Conservation (phyloP, 2,329 filamentous ascomycete genomes). For the Fusarium sp. region DNA sequence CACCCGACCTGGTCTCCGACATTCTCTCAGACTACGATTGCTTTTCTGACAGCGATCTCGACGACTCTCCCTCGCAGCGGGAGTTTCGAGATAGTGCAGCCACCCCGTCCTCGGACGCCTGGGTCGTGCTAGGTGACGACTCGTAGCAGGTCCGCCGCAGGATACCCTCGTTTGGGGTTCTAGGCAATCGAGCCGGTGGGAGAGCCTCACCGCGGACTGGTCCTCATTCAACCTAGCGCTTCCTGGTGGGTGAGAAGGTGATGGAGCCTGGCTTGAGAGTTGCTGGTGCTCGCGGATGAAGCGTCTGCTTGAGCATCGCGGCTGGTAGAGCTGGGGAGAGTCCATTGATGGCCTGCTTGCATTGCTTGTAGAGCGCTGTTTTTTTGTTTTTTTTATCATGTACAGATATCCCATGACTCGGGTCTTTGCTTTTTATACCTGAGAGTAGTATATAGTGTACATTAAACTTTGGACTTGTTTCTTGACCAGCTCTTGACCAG, state of each 20-base stretch:
- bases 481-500: background rate
- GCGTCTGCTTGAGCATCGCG: slow-evolving; percentile 41
- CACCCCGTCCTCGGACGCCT: slow-evolving; percentile 47
- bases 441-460: slow-evolving; percentile 18
- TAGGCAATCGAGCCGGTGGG: slow-evolving; percentile 39
- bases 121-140: slow-evolving; percentile 58
- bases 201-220: slow-evolving; percentile 51
- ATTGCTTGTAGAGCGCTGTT: slow-evolving; percentile 35
- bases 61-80: slow-evolving; percentile 46
- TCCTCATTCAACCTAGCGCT: slow-evolving; percentile 46
- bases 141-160: slow-evolving; percentile 55
- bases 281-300: slow-evolving; percentile 41
- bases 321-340: slow-evolving; percentile 2
- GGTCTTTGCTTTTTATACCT: slow-evolving; percentile 7
- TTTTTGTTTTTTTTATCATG: slow-evolving; percentile 22
- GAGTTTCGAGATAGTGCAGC: slow-evolving; percentile 46
- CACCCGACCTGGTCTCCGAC: slow-evolving; percentile 49
- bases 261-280: background rate
- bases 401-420: slow-evolving; percentile 7
- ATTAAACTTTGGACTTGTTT: slow-evolving; percentile 2
- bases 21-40: slow-evolving; percentile 50
- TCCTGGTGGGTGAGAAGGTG: slow-evolving; percentile 27
- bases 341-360: slow-evolving; percentile 33
- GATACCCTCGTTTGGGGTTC: slow-evolving; percentile 45
- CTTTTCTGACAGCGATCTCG: slow-evolving; percentile 50